Conservation (phyloP, 768 basidiomycete species). For the Mycena sanguinolenta region DNA sequence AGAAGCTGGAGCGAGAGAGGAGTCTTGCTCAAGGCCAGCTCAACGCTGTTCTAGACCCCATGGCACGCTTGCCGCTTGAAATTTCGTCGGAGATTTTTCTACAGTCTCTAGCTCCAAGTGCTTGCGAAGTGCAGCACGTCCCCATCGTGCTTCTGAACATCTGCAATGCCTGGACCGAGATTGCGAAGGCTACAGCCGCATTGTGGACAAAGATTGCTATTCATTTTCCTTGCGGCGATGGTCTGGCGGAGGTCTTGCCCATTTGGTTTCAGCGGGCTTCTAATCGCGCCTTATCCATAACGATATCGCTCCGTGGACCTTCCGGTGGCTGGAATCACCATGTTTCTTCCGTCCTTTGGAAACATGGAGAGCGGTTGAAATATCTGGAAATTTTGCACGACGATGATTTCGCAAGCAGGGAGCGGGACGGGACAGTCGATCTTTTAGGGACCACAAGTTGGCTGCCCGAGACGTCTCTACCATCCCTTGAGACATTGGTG, state of each 20-base stretch:
- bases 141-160: not conserved
- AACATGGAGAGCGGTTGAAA: too few relatives aligned
- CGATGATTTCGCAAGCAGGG: too few relatives aligned
- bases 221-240: not conserved
- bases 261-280: not conserved
- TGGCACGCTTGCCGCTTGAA: constrained; percentile 7
- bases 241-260: not conserved
- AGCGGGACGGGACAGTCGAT: too few relatives aligned
- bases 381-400: too few relatives aligned
- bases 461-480: too few relatives aligned
- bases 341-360: too few relatives aligned
- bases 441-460: too few relatives aligned
- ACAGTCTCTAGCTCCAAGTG: not conserved
- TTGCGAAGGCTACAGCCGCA: not conserved
- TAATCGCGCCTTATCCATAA: not conserved
- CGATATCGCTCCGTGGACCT: too few relatives aligned
- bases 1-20: not conserved
- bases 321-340: too few relatives aligned
- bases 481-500: too few relatives aligned
- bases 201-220: not conserved
- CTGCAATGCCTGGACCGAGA: not conserved
- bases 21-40: not conserved
- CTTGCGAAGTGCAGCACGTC: not conserved
- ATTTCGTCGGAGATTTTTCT: constrained; percentile 5
- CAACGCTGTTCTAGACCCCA: too few relatives aligned